These are phyloP conservation scores for Verticillium albo-atrum DNA, from an alignment of 2,329 filamentous ascomycete genomes.

Conservation along the genomic window DNA sequence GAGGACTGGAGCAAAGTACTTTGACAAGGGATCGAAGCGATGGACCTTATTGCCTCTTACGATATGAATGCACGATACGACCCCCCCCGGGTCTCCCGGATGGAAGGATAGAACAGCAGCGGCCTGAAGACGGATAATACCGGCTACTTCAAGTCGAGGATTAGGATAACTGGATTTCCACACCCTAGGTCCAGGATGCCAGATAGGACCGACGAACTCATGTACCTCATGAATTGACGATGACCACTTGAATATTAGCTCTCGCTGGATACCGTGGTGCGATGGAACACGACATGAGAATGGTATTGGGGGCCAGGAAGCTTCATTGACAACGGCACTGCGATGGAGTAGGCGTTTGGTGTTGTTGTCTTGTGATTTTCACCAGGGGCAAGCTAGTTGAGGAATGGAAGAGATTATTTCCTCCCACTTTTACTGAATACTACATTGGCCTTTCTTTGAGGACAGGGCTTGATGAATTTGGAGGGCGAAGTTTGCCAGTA, in stretches of 20 bases:
- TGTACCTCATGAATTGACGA: background rate
- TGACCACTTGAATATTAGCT: background rate
- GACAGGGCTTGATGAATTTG: no score
- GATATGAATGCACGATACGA: background rate
- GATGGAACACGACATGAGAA: no score
- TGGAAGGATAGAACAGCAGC: background rate
- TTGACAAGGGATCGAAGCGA: background rate
- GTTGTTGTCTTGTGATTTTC: no score
- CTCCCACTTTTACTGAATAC: no score
- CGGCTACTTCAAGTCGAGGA: background rate
- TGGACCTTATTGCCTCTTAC: background rate
- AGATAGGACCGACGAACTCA: background rate
- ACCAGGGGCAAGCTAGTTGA: no score
- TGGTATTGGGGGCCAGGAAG: no score
- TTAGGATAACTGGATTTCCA: background rate
- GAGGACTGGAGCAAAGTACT: background rate
- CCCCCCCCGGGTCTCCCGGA: background rate
- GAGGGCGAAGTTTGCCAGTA: no score
- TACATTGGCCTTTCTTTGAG: no score
- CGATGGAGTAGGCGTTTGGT: no score
- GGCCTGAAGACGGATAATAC: background rate
- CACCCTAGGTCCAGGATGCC: background rate
- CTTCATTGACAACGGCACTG: no score
- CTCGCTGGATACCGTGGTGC: background rate
- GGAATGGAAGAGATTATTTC: no score